These are phyloP conservation scores for Psidium friedrichsthalianum DNA, from an alignment of 345 rosid genomes.

Conservation along the genomic window DNA sequence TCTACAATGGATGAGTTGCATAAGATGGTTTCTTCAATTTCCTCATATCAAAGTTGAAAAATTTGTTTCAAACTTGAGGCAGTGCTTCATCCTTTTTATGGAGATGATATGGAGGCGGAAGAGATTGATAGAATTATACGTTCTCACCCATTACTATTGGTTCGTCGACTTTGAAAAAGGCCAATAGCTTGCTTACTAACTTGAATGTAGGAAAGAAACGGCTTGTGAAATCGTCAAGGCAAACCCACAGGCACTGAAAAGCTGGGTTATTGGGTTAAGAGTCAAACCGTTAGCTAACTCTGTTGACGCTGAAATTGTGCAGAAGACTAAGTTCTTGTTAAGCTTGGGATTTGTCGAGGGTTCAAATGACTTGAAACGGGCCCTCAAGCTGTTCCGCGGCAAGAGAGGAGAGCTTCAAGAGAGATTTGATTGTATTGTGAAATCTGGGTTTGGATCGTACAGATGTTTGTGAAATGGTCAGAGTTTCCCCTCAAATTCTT, in stretches of 20 bases:
- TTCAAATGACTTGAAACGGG: constrained; percentile 25
- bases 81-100: constrained; percentile 29
- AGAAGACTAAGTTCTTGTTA: constrained; percentile 44
- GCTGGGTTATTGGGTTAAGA: constrained; percentile 25
- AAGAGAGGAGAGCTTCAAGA: constrained; percentile 58
- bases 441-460: constrained; percentile 54
- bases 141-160: constrained; percentile 35
- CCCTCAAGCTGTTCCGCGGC: constrained; percentile 47
- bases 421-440: constrained; percentile 60
- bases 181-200: constrained; percentile 22
- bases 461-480: constrained; percentile 43
- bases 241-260: constrained; percentile 42
- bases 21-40: constrained; percentile 33
- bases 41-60: constrained; percentile 29
- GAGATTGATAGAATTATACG: constrained; percentile 36
- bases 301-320: constrained; percentile 7
- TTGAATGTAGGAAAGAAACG: constrained; percentile 48
- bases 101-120: constrained; percentile 41
- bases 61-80: constrained; percentile 44
- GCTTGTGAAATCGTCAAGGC: constrained; percentile 36
- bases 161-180: constrained; percentile 38
- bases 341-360: constrained; percentile 41
- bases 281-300: constrained; percentile 19
- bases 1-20: constrained; percentile 21
- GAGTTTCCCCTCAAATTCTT: constrained; percentile 53